Percentiles rank a stretch among this genome's conserved stretches.
Evolutionary conservation across 257 asterid genomes (phyloP).

Genomic region (Solanum habrochaites): DNA sequence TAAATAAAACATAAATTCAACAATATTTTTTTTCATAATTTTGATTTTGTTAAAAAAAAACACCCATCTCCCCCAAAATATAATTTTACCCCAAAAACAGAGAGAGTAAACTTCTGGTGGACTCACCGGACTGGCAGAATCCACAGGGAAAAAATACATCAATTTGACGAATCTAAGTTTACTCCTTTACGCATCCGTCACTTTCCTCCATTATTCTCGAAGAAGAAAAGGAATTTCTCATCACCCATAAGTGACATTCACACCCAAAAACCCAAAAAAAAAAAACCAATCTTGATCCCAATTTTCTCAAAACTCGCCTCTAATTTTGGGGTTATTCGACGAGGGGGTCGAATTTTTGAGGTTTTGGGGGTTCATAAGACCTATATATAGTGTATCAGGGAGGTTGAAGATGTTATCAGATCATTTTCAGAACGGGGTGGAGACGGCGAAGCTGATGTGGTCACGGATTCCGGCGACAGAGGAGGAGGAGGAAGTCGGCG

Average conservation of each 20-base stretch:
- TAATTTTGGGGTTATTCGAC: background rate
- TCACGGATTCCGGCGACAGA: constrained; percentile 79
- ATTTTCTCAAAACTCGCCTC: background rate
- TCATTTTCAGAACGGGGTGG: constrained; percentile 85
- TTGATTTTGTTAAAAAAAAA: background rate
- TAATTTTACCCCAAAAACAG: background rate
- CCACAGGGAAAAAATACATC: background rate
- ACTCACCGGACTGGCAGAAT: background rate
- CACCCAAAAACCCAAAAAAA: background rate
- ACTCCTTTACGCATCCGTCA: background rate
- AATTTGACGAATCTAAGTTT: background rate
- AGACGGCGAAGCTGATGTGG: constrained; percentile 78
- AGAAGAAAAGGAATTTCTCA: background rate
- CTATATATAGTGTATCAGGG: background rate
- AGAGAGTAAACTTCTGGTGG: background rate
- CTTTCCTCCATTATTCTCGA: background rate
- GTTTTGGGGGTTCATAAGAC: background rate
- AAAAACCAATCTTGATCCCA: background rate
- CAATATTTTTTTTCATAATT: background rate
- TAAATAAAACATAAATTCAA: background rate
- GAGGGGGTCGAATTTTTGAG: background rate
- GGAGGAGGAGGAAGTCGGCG: constrained; percentile 33
- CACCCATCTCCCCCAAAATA: background rate
- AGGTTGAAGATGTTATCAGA: constrained; percentile 25
- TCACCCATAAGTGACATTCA: background rate